phyloP scores from a whole-genome alignment of 2,329 filamentous ascomycete species.

The Kalmusia sp. region DNA sequence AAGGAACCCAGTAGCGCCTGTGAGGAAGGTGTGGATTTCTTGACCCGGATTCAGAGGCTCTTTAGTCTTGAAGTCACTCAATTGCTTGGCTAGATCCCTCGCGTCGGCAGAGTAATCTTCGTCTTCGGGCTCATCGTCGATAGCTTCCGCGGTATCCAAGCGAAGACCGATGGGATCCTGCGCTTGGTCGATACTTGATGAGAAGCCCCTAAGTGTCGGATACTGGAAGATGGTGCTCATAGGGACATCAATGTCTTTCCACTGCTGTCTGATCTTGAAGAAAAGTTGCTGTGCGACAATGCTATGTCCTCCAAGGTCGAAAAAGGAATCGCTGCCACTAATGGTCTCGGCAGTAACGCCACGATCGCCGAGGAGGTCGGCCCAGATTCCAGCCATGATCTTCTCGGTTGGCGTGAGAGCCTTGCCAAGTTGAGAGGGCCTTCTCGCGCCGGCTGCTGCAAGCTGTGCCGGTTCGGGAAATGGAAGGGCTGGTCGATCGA shows the following conservation, averaged over 20 bases:
- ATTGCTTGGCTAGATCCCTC: constrained; percentile 56
- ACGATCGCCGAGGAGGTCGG: constrained; percentile 66
- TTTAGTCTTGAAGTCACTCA: constrained; percentile 49
- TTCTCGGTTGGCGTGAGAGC: constrained; percentile 66
- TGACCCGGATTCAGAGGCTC: constrained; percentile 50
- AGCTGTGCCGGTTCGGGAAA: constrained; percentile 79
- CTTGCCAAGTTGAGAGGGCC: constrained; percentile 53
- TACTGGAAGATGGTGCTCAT: constrained; percentile 75
- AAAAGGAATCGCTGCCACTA: constrained; percentile 70
- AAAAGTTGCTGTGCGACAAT: constrained; percentile 84
- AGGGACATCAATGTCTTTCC: constrained; percentile 68
- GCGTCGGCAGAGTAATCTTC: constrained; percentile 62
- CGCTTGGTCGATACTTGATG: constrained; percentile 58
- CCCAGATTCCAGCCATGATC: constrained; percentile 75
- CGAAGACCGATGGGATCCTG: constrained; percentile 57
- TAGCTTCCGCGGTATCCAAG: constrained; percentile 47
- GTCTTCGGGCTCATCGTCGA: constrained; percentile 57
- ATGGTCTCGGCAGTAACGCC: constrained; percentile 72
- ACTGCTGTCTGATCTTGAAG: constrained; percentile 69
- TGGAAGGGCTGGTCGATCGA: constrained; percentile 79
- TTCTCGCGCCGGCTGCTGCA: constrained; percentile 61
- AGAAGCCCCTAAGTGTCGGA: constrained; percentile 67
- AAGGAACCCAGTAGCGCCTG: constrained; percentile 89
- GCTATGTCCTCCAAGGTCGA: constrained; percentile 81
- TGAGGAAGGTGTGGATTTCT: constrained; percentile 75